Evolutionary conservation across 768 basidiomycete genomes (phyloP).

Genomic region (Chalciporus chontae): DNA sequence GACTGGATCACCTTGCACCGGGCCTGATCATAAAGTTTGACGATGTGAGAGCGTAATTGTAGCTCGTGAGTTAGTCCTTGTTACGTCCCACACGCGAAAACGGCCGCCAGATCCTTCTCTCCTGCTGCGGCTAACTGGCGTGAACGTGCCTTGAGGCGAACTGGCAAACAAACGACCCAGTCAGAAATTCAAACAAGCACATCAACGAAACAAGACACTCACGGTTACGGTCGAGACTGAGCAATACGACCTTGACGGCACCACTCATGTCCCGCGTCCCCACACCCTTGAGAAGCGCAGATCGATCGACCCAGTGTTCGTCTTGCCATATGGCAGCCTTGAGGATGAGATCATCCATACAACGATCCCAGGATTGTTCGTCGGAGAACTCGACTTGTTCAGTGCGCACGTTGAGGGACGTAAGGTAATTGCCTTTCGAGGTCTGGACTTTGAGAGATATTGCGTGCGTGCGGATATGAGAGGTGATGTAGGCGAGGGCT

Average conservation of each 20-base stretch:
- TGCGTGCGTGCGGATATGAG: conserved; percentile 70
- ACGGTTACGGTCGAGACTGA: conserved; percentile 93
- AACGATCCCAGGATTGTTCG: conserved; percentile 53
- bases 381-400: conserved; percentile 77
- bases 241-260: conserved; percentile 79
- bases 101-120: conserved; percentile 78
- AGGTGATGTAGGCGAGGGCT: conserved; percentile 73
- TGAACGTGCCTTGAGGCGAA: conserved; percentile 87
- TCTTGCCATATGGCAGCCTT: conserved; percentile 92
- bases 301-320: conserved; percentile 88
- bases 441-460: conserved; percentile 91
- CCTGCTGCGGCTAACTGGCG: conserved; percentile 81
- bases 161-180: conserved; percentile 36
- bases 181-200: conserved; percentile 8
- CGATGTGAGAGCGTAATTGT: neutral
- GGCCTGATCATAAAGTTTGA: neutral
- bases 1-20: conserved; percentile 3
- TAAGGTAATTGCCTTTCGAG: conserved; percentile 89
- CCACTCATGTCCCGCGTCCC: conserved; percentile 36
- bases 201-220: conserved; percentile 32
- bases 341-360: conserved; percentile 94
- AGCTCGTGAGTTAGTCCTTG: neutral
- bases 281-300: conserved; percentile 55
- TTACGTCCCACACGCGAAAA: conserved; percentile 46
- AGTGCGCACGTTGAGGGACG: conserved; percentile 73